Percentiles rank a stretch among this genome's conserved stretches.
Conservation (phyloP, 176 grass and related monocot species). For the Zea mays region DNA sequence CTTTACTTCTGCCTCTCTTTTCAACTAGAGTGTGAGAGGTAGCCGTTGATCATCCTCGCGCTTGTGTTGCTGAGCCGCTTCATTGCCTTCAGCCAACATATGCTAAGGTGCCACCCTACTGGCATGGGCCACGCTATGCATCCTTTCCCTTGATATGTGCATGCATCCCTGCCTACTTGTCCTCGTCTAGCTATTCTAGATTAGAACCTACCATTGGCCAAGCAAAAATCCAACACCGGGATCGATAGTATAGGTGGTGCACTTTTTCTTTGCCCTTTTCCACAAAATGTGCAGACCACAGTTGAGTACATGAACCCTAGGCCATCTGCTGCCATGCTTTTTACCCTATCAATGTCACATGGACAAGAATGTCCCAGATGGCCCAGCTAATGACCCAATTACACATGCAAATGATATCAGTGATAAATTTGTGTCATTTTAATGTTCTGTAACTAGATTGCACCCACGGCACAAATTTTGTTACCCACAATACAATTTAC, state of each 20-base stretch:
- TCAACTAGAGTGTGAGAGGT: background rate
- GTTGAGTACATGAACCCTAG: background rate
- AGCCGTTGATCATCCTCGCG: background rate
- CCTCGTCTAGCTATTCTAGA: background rate
- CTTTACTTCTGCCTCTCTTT: background rate
- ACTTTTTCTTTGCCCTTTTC: background rate
- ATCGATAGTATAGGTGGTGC: background rate
- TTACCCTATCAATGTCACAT: background rate
- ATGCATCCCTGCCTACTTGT: background rate
- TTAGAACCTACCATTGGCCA: background rate
- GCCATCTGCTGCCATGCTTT: background rate
- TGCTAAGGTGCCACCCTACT: background rate
- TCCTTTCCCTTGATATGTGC: background rate
- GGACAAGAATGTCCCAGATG: background rate
- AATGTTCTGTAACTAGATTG: background rate
- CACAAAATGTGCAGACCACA: background rate
- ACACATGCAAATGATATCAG: background rate
- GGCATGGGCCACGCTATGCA: background rate
- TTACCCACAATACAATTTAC: background rate
- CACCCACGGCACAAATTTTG: background rate
- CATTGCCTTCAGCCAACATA: background rate
- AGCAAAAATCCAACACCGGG: background rate
- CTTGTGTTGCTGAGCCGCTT: background rate
- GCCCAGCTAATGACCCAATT: background rate
- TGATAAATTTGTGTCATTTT: background rate